Evolutionary conservation across 2,329 filamentous ascomycete species (phyloP).

Genomic region (Diaporthe citriasiana): DNA sequence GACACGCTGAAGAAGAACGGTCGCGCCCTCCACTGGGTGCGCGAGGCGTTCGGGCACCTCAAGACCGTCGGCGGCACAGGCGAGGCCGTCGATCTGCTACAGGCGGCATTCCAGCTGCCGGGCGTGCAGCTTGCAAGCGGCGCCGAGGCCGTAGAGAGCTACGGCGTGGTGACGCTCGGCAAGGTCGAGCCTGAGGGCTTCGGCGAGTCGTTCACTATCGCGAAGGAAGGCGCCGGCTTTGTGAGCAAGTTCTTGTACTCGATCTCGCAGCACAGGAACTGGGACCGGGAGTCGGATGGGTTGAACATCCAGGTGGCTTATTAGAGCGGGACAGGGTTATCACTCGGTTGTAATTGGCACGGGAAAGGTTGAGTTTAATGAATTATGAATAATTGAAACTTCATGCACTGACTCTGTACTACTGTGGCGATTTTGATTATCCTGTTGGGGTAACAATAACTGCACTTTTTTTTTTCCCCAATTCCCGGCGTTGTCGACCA

Average conservation of each 20-base stretch:
- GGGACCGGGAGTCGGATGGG: conserved; percentile 80
- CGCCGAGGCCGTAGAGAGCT: conserved; percentile 72
- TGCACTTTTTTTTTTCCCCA: too few relatives aligned
- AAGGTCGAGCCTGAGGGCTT: conserved; percentile 68
- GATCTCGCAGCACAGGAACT: conserved; percentile 81
- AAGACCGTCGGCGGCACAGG: conserved; percentile 84
- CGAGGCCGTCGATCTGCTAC: conserved; percentile 76
- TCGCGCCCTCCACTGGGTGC: conserved; percentile 81
- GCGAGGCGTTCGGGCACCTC: conserved; percentile 85
- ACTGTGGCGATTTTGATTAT: neutral
- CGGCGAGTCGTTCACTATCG: conserved; percentile 73
- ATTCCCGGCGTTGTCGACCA: too few relatives aligned
- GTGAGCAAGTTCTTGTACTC: conserved; percentile 78
- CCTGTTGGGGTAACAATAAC: neutral
- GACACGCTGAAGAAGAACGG: conserved; percentile 77
- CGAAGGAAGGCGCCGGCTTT: conserved; percentile 78
- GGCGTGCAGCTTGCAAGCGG: conserved; percentile 59
- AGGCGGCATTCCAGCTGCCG: conserved; percentile 60
- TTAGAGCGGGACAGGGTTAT: conserved; percentile 54
- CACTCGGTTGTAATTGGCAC: neutral
- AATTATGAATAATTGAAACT: neutral
- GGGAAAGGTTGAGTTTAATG: neutral
- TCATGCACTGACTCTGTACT: fast-evolving
- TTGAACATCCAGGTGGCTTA: conserved; percentile 77
- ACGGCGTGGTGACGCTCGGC: conserved; percentile 81